Evolutionary conservation across 2,329 filamentous ascomycete genomes (phyloP), one percentile per base, ranked within the genome.

Genomic region (Pyrenochaeta sp.): DNA sequence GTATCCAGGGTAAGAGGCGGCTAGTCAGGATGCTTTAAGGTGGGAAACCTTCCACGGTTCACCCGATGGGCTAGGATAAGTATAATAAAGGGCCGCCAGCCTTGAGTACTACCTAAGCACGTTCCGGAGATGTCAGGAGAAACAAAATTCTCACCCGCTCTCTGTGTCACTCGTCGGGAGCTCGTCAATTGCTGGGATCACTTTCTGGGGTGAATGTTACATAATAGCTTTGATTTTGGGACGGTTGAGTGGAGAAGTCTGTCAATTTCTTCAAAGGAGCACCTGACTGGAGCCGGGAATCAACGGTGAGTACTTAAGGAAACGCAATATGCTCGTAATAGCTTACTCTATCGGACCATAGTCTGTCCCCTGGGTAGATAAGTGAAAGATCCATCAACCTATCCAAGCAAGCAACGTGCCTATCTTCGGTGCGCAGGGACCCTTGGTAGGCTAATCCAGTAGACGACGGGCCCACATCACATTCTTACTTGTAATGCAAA

Each of bases 121-220:
- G 54, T 64, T 62, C 42, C 71, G 74, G 74, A 77, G 73, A 77
- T 62, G 61, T 9, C 67, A 74, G 73, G 74, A 77, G 73, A 77
- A 69, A 66, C 46, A 37, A 45, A 51, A 64, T 49, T 27, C 55
- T 64, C 43, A 57, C 56, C 59, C 52, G 57, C 57, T 60, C 58
- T 49, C 61, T 73, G 73, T 73, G 67, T 65, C 66, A 74, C 62
- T 51, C 61, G 64, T 57, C 46, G 64, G 63, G 60, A 56, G 34
- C 49, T 65, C 64, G 62, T 72, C 68, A 68, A 68, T 67, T 63
- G 64, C 64, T 66, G 61, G 62, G 62, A 61, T 64, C 52, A 69
- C 19, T 19, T 19, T 19, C 19, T 19, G 19, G 19, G 19, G 19
- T 19, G 19, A 19, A 19, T 19, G 70, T 77, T 77, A 77, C 69